phyloP scores from a whole-genome alignment of 345 rosid species.

The Eucalyptus victrix region DNA sequence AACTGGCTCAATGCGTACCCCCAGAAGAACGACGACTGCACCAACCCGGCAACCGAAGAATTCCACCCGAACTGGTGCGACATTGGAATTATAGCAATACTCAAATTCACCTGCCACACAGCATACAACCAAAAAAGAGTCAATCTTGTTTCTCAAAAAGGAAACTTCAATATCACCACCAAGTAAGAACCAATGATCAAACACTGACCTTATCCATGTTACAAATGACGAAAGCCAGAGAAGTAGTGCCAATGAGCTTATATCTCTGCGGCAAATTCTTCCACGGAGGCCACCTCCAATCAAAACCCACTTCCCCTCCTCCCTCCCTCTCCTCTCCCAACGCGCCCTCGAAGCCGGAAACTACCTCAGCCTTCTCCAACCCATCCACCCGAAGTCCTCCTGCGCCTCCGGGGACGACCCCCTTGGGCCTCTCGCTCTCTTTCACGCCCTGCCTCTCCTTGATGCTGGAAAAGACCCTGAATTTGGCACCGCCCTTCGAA shows the following conservation, averaged over 20 bases:
- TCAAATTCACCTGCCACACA: constrained; percentile 72
- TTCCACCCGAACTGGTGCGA: constrained; percentile 93
- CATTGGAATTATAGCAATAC: constrained; percentile 94
- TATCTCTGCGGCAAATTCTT: constrained; percentile 65
- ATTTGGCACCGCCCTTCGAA: constrained; percentile 4
- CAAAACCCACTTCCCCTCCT: constrained; percentile 23
- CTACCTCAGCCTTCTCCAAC: constrained; percentile 2
- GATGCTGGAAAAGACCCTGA: constrained; percentile 39
- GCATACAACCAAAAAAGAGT: neutral
- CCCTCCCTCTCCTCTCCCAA: neutral
- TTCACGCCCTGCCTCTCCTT: constrained; percentile 46
- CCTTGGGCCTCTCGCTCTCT: constrained; percentile 10
- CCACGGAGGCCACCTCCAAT: constrained; percentile 78
- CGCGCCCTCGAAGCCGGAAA: constrained; percentile 2
- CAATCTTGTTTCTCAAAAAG: neutral
- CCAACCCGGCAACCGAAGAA: constrained; percentile 77
- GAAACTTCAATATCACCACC: neutral
- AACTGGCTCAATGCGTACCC: constrained; percentile 94
- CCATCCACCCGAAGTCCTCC: constrained; percentile 16
- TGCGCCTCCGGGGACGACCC: constrained; percentile 5
- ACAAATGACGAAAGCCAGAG: constrained; percentile 89
- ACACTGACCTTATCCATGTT: constrained; percentile 80
- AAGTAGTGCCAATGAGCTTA: constrained; percentile 74
- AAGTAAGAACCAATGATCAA: neutral
- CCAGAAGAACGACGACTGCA: constrained; percentile 94